phyloP scores from a whole-genome alignment of 2,329 filamentous ascomycete genomes.

The Salinomyces thailandicus region DNA sequence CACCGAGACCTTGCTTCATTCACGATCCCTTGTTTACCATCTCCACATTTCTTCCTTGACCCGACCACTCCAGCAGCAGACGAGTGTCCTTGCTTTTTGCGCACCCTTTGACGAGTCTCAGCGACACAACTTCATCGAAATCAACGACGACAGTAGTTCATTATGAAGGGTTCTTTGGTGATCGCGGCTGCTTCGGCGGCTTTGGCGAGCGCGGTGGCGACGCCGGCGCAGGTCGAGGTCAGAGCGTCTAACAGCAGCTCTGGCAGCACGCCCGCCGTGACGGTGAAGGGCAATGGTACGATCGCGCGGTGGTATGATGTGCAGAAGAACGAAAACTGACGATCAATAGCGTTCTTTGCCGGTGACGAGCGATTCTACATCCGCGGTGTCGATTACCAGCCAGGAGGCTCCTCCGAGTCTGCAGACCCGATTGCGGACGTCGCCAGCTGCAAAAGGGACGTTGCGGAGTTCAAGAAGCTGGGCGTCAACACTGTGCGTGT shows the following conservation, averaged over 20 bases:
- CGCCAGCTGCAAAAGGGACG: constrained; percentile 63
- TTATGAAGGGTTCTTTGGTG: constrained; percentile 44
- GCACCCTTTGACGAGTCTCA: not conserved
- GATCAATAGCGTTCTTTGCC: constrained; percentile 48
- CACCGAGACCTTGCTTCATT: not conserved
- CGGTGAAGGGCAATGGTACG: constrained; percentile 52
- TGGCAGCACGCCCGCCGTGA: constrained; percentile 43
- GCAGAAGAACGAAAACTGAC: not conserved
- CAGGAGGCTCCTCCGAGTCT: constrained; percentile 50
- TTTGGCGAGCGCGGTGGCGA: constrained; percentile 35
- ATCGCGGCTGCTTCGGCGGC: constrained; percentile 38
- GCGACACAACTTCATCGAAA: not conserved
- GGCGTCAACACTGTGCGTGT: constrained; percentile 87
- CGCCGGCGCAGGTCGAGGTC: constrained; percentile 27
- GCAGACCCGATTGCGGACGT: constrained; percentile 67
- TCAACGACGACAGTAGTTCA: constrained; percentile 14
- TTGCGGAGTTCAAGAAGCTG: constrained; percentile 70
- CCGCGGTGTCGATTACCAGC: constrained; percentile 46
- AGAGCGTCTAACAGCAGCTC: constrained; percentile 31
- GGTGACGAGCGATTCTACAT: constrained; percentile 52
- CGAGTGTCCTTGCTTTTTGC: too few species aligned
- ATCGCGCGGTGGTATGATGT: not conserved
- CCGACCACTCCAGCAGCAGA: not conserved
- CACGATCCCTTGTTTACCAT: not conserved
- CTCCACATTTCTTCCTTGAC: not conserved